Evolutionary conservation across 768 basidiomycete species (phyloP), one percentile per base, ranked within the genome.

Genomic region (Psilocybe sp.): DNA sequence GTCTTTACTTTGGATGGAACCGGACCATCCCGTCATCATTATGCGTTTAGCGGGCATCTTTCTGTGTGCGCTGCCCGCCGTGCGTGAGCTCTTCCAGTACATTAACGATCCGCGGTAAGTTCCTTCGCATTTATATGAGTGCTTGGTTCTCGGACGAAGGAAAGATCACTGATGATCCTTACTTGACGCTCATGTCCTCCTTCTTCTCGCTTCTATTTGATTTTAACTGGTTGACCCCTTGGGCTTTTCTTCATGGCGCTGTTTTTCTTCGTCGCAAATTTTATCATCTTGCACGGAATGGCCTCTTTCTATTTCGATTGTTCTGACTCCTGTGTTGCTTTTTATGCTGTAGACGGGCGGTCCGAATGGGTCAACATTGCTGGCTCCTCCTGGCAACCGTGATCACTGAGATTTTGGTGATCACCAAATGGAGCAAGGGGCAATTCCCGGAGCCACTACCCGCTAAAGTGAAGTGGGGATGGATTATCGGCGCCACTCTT

Each of bases 301-400:
- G 38, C 12, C 10, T 46, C 37, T 11, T 40, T 40, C n/a, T 16
- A 32, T 20, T 37, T 40, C 38, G 31, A 14, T 48, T 14, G 14
- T 10, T 5, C 13, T 14, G 12, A 23, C 33, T 40, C 16, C 16
- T 13, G 16, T 43, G n/a, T 51, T 18, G 49, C 15, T 16, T 39
- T 42, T 8, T 47, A n/a, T 28, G 3, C 23, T 28, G 23, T 47
- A 92, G 91, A 60, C 84, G 76, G 57, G 85, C 88, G n/a, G 84
- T 84, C 54, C 79, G 91, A 49, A 92, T 93, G 91, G 91, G 92
- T 1, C 88, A 91, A 57, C 91, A 93, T 61, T 84, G 85, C 32
- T 92, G 91, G 91, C 71, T 93, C 37, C 71, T 93, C 52, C 79
- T 92, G 44, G 90, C 91, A 31, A 93, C 91, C n/a, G 83, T 92